These are phyloP conservation scores for Populus davidiana DNA, from an alignment of 345 rosid species.

Conservation along the genomic window DNA sequence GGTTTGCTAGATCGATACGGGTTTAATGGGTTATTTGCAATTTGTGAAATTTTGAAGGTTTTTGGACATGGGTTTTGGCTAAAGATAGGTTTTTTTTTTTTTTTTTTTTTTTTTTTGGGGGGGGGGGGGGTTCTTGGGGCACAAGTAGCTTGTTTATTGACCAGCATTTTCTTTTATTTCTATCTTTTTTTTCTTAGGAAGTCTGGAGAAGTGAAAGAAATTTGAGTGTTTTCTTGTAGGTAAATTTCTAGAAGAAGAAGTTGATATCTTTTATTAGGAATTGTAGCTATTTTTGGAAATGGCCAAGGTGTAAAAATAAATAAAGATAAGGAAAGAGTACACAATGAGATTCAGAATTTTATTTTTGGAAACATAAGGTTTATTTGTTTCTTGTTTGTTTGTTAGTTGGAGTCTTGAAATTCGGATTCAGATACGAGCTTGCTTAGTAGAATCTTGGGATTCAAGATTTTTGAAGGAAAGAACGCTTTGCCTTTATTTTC, in stretches of 20 bases:
- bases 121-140: not conserved
- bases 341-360: not conserved
- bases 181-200: not conserved
- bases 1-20: not conserved
- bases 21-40: not conserved
- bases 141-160: not conserved
- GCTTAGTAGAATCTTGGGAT: not conserved
- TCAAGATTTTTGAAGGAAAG: not conserved
- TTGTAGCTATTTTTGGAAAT: not conserved
- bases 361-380: not conserved
- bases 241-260: not conserved
- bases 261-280: not conserved
- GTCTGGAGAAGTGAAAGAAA: not conserved
- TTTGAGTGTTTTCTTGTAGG: not conserved
- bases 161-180: not conserved
- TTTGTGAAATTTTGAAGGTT: not conserved
- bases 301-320: not conserved
- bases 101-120: not conserved
- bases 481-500: not conserved
- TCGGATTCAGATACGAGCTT: not conserved
- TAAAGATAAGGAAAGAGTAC: not conserved
- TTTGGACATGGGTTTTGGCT: not conserved
- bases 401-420: not conserved
- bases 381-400: not conserved
- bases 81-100: not conserved